Evolutionary conservation across 495 filamentous ascomycete genomes (phyloP), one percentile per base, ranked within the genome.

Genomic region (Aspergillus taichungensis): DNA sequence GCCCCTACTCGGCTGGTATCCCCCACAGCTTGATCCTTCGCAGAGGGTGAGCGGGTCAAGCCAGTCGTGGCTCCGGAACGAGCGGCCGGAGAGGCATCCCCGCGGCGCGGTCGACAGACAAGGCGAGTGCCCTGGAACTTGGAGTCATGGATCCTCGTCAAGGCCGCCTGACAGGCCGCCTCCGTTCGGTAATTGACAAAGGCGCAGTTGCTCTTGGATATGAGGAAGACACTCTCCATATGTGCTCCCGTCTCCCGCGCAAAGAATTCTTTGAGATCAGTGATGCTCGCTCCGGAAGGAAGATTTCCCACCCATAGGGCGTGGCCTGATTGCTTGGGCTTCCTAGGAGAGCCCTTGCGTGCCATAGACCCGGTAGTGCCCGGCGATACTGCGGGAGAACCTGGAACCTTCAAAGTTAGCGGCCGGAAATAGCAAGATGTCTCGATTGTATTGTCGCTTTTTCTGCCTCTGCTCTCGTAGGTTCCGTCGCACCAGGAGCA

Each of bases 291-390:
- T 37, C 83, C 82, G 0, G 87, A 84, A 6, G 92, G 90, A 0
- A 98, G 72, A 63, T 98, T 98, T 18, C 92, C 92, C 14, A 96
- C 88, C 92, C 92, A 98, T 18, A 98, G 79, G 4, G 92, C 91
- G 62, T 95, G 86, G 3, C 92, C 92, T 6, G 84, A 85, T 65
- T 96, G 89, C 57, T 87, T 88, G 24, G 91, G 91, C 54, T 95
- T 97, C 53, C 90, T 75, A 9, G 89, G 87, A 10, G 91, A 88
- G n/a, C 89, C 90, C 52, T 88, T 78, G 38, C 87, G 85, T 28
- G 85, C 73, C 12, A 31, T 69, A 66, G 10, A 66, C 61, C 39
- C 56, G 44, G 32, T 48, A 30, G 43, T 51, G 28, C 50, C 44
- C 6, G 51, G 46, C 8, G 54, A 43, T 34, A 45, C 52, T 30